Evolutionary conservation across 768 basidiomycete genomes (phyloP), one percentile per base, ranked within the genome.

Genomic region (Russula earlei): DNA sequence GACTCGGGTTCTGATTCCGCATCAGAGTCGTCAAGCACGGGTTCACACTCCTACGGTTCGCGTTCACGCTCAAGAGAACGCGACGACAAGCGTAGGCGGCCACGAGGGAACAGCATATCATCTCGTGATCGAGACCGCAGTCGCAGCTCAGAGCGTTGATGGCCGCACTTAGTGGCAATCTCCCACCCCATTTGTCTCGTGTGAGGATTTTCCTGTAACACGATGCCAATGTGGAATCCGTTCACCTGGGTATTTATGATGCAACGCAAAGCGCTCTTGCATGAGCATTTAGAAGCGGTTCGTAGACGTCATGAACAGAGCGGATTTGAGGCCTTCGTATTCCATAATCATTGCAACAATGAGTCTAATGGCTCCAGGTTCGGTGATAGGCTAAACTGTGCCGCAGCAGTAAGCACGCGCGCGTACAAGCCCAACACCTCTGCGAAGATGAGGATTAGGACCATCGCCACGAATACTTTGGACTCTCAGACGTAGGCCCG

Each of bases 401-500:
- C 33, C 37, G 31, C 47, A 52, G 31, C n/a, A 24, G 5, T 5
- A 10, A 40, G 6, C 17, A 42, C 60, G 25, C 24, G 54, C 54
- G 91, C 93, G 69, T 94, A 95, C 31, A 94, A 82, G 74, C 91
- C 91, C 75, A 93, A 71, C 3, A 95, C 90, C 79, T 92, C 90
- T 27, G 90, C 88, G 69, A 91, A 96, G 81, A 97, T 99, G 74
- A 99, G 89, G 70, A 99, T 98, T 58, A 97, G 79, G 63, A 85
- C 88, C 93, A 95, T 97, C 67, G 91, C 89, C 65, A 96, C 92
- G 72, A 87, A 95, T 63, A 96, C 76, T 65, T 90, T 76, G 49
- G 92, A 91, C 73, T 98, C 94, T 71, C 97, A 94, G 44, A 94
- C 95, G 51, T 94, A 96, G 57, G 95, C 96, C 44, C 96, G 79